Evolutionary conservation across 148 eudicot genomes (phyloP).

Genomic region (Chenopodium album): DNA sequence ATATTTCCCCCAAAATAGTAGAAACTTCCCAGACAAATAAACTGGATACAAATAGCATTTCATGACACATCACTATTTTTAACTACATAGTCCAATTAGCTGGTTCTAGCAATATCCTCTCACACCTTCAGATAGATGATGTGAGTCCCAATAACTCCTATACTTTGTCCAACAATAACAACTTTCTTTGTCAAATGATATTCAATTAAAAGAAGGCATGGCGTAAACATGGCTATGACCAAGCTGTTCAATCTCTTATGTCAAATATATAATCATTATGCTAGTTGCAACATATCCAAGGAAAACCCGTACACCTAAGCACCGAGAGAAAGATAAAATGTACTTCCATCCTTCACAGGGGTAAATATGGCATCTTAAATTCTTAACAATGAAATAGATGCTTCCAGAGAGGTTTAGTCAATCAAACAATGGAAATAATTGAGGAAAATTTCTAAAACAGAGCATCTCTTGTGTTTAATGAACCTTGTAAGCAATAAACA

Average conservation of each 20-base stretch:
- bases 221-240: neutral
- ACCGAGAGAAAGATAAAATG: neutral
- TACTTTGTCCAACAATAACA: neutral
- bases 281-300: neutral
- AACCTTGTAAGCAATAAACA: too few species aligned
- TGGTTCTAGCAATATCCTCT: constrained; percentile 1
- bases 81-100: neutral
- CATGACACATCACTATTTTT: neutral
- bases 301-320: neutral
- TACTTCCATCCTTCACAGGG: neutral
- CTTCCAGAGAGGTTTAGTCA: neutral
- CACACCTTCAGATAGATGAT: neutral
- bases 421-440: neutral
- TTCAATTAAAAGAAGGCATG: neutral
- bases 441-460: too few species aligned
- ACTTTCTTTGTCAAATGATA: neutral
- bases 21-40: too few species aligned
- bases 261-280: neutral
- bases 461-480: too few species aligned
- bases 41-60: neutral
- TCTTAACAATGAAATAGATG: too few species aligned
- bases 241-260: neutral
- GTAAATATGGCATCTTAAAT: neutral
- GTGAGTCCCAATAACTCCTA: neutral
- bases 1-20: too few species aligned